Conservation (phyloP, 1,139 yeast genomes). For the Protomyces pachydermus region DNA sequence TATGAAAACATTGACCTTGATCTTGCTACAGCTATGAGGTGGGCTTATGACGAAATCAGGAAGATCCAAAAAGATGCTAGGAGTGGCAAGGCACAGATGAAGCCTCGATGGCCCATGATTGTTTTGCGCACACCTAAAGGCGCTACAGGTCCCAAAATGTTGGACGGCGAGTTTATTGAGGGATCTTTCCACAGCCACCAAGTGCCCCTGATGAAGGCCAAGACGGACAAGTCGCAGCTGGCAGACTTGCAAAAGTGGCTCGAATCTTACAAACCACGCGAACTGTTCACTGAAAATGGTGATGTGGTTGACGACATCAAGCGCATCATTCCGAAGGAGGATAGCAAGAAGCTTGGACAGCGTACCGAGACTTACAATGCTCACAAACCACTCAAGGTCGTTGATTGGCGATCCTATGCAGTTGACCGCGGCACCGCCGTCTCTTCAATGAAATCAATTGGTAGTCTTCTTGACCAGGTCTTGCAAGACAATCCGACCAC, state of each 20-base stretch:
- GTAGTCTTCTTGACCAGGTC: slow-evolving; percentile 30
- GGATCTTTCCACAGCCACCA: slow-evolving; percentile 34
- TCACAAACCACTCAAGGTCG: slow-evolving; percentile 30
- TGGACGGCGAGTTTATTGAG: slow-evolving; percentile 32
- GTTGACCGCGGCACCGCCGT: slow-evolving; percentile 31
- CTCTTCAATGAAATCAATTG: slow-evolving; percentile 31
- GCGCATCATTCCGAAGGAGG: slow-evolving; percentile 30
- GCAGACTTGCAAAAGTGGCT: slow-evolving; percentile 32
- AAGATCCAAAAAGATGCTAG: slow-evolving; percentile 33
- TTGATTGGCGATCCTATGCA: slow-evolving; percentile 33
- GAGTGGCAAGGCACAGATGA: slow-evolving; percentile 31
- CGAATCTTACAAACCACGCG: slow-evolving; percentile 29
- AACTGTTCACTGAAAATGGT: slow-evolving; percentile 31
- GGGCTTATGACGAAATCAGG: slow-evolving; percentile 32
- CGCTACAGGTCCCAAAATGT: slow-evolving; percentile 32
- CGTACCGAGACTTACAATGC: slow-evolving; percentile 32
- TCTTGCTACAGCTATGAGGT: slow-evolving; percentile 32
- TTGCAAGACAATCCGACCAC: slow-evolving; percentile 30
- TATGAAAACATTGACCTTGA: slow-evolving; percentile 29
- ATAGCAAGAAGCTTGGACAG: slow-evolving; percentile 32
- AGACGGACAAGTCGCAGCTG: slow-evolving; percentile 31
- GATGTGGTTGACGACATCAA: slow-evolving; percentile 29
- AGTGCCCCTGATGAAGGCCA: slow-evolving; percentile 33
- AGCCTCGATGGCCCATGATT: slow-evolving; percentile 34
- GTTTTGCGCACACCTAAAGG: slow-evolving; percentile 34